These are phyloP conservation scores for Brasilioporus rufonigricans DNA, from an alignment of 768 basidiomycete species.

Conservation along the genomic window DNA sequence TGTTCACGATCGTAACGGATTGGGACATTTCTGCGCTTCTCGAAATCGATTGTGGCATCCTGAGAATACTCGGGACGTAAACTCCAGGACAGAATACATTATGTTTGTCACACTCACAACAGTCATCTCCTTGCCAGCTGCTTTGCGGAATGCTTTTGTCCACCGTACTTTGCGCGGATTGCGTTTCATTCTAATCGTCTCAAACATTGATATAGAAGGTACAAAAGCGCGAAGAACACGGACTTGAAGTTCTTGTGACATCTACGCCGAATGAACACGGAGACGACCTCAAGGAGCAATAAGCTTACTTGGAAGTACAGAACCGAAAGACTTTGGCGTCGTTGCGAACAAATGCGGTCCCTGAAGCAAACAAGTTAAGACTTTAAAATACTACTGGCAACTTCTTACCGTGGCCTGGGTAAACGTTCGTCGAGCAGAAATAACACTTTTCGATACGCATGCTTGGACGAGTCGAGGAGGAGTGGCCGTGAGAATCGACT, in stretches of 20 bases:
- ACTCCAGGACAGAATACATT: not conserved
- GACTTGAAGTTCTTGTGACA: conserved; percentile 99
- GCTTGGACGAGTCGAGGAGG: conserved; percentile 8
- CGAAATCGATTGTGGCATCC: conserved; percentile 99
- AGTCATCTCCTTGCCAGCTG: conserved; percentile 99
- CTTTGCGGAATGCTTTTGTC: conserved; percentile 99
- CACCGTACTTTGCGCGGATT: conserved; percentile 98
- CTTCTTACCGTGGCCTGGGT: conserved; percentile 86
- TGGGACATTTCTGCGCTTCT: conserved; percentile 97
- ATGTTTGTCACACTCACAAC: conserved; percentile 58
- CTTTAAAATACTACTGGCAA: not conserved
- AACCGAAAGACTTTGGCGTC: conserved; percentile 98
- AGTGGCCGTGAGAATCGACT: conserved; percentile 25
- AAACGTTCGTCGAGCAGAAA: conserved; percentile 95
- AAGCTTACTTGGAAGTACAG: conserved; percentile 89
- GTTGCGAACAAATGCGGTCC: conserved; percentile 95
- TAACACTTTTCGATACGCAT: conserved; percentile 99
- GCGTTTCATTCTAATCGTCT: conserved; percentile 83
- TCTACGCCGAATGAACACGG: conserved; percentile 40
- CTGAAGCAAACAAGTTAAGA: conserved; percentile 35
- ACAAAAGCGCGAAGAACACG: conserved; percentile 18
- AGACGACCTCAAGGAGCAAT: not conserved
- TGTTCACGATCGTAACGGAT: conserved; percentile 96
- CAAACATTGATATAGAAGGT: conserved; percentile 1
- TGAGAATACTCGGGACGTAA: conserved; percentile 31